Evolutionary conservation across 176 grass and related monocot genomes (phyloP), one percentile per base, ranked within the genome.

Genomic region (Pharus latifolius): DNA sequence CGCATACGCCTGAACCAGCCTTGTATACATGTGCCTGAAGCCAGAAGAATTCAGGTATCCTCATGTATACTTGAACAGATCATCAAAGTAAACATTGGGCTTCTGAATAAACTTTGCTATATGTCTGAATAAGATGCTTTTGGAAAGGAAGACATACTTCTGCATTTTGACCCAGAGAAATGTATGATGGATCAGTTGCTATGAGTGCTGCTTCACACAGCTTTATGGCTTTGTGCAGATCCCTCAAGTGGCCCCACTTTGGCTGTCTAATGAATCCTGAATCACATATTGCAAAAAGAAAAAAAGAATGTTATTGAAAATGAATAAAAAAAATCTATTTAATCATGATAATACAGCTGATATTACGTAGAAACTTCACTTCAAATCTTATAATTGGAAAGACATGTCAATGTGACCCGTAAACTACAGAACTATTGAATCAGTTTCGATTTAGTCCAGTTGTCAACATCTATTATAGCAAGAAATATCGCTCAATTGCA

Each of bases 171-270:
- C 95, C 95, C 15, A 99, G 79, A 49, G 95, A 99, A 75, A 56
- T 88, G 73, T 91, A 86, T 69, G 84, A 70, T 56, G 95, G 95
- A 80, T 94, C 87, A n/a, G 84, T 88, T 86, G 90, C 84, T 56
- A 99, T 22, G 55, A 99, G 74, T 14, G 95, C 95, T 60, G 81
- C 78, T 76, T 99, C 90, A 19, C 90, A 94, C 44, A 91, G 73
- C 76, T 99, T 99, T 75, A 99, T 94, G 9, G 88, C 86, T 76
- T 86, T 99, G 60, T 99, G 95, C 54, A 99, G 67, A 74, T 99
- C 95, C 84, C 78, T 90, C 19, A 99, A 71, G 79, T 99, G 95
- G 2, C 95, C 90, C 95, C 95, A 99, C 67, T 99, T 99, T 24
- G 95, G 90, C 49, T 94, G 82, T 66, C 88, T 91, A 28, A 91